Evolutionary conservation across 2,329 filamentous ascomycete genomes (phyloP).

Genomic region (Colletotrichum sojae): DNA sequence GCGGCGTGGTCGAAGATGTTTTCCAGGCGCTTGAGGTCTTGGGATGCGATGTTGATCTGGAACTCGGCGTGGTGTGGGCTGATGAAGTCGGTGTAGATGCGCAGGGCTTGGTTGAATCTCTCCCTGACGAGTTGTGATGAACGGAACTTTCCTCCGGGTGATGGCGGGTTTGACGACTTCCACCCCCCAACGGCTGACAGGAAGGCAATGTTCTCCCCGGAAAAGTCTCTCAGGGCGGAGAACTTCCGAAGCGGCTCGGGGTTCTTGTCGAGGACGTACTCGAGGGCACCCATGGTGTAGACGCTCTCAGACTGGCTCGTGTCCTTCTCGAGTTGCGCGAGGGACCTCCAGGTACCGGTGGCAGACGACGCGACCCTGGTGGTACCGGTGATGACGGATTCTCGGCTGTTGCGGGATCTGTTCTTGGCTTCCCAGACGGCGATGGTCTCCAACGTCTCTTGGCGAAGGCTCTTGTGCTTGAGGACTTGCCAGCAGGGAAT

Average conservation of each 20-base stretch:
- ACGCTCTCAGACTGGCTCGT: slow-evolving; percentile 49
- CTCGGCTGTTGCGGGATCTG: slow-evolving; percentile 38
- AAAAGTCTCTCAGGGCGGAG: slow-evolving; percentile 76
- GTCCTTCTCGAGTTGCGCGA: slow-evolving; percentile 54
- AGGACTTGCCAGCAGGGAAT: slow-evolving; percentile 72
- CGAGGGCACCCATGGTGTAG: slow-evolving; percentile 71
- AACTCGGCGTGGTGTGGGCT: slow-evolving; percentile 74
- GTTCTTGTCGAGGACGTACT: slow-evolving; percentile 72
- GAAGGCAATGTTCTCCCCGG: slow-evolving; percentile 80
- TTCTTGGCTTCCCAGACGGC: slow-evolving; percentile 60
- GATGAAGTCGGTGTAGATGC: slow-evolving; percentile 74
- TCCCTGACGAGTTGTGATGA: slow-evolving; percentile 57
- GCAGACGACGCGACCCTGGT: slow-evolving; percentile 41
- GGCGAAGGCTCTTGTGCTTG: slow-evolving; percentile 59
- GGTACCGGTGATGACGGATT: slow-evolving; percentile 47
- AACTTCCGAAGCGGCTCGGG: slow-evolving; percentile 74
- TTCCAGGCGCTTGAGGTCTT: slow-evolving; percentile 68
- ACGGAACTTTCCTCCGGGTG: slow-evolving; percentile 35
- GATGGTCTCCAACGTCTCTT: slow-evolving; percentile 65
- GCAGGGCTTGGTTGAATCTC: slow-evolving; percentile 70
- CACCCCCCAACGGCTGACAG: slow-evolving; percentile 70
- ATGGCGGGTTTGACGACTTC: slow-evolving; percentile 57
- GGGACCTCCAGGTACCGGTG: slow-evolving; percentile 49
- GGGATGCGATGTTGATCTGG: slow-evolving; percentile 75
- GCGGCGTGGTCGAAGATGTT: slow-evolving; percentile 70